Percentiles rank a stretch among this genome's conserved stretches.
Evolutionary conservation across 495 filamentous ascomycete genomes (phyloP).

Genomic region (Talaromyces liani): DNA sequence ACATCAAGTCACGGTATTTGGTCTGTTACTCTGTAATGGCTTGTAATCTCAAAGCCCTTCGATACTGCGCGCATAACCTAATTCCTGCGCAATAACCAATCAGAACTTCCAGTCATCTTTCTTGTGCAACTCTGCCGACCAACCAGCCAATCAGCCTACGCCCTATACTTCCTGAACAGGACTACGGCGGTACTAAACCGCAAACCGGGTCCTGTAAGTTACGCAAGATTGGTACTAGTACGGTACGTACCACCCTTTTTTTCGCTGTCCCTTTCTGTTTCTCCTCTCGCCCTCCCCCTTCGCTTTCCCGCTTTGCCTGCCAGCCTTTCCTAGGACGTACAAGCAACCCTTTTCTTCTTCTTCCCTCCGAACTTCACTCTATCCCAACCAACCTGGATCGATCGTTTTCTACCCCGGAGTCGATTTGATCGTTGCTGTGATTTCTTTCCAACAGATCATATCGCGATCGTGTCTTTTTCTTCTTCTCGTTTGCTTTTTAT

Average conservation of each 20-base stretch:
- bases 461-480: background rate
- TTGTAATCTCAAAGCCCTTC: background rate
- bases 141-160: background rate
- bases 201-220: background rate
- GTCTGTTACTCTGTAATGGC: background rate
- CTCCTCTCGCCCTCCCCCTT: constrained; percentile 13
- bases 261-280: constrained; percentile 13
- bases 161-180: background rate
- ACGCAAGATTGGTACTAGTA: background rate
- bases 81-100: constrained; percentile 18
- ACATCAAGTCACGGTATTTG: background rate
- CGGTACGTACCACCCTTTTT: constrained; percentile 9
- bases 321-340: background rate
- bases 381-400: constrained; percentile 2
- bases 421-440: background rate
- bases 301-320: constrained; percentile 12
- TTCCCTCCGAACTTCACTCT: constrained; percentile 10
- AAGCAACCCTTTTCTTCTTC: background rate
- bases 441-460: background rate
- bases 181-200: constrained; percentile 13
- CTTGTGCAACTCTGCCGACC: background rate
- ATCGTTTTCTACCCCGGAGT: constrained; percentile 12
- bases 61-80: constrained; percentile 8
- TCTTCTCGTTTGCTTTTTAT: background rate
- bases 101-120: constrained; percentile 10